These are phyloP conservation scores for Glaciozyma martinii DNA, from an alignment of 768 basidiomycete species.

Conservation along the genomic window DNA sequence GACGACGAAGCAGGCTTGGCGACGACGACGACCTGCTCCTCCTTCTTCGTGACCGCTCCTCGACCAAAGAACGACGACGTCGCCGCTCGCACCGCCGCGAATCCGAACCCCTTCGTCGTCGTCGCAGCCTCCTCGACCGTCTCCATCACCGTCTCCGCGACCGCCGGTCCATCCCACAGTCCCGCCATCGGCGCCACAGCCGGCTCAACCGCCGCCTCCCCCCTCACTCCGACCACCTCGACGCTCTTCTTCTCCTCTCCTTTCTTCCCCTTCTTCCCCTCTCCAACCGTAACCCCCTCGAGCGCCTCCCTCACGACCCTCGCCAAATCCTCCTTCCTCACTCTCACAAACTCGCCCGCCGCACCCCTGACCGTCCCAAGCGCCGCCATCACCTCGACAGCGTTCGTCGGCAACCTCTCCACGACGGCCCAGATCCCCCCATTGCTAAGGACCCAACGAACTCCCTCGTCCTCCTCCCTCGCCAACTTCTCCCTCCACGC, in stretches of 20 bases:
- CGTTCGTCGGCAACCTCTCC: conserved; percentile 47
- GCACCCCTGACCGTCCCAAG: conserved; percentile 12
- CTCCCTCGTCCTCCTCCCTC: conserved; percentile 77
- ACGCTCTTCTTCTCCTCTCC: neutral
- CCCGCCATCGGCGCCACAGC: conserved; percentile 9
- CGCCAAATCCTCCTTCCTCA: conserved; percentile 21
- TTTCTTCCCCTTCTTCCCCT: neutral
- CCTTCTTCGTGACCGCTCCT: neutral
- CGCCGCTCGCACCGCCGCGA: neutral
- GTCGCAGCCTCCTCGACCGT: conserved; percentile 14
- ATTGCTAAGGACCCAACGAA: conserved; percentile 45
- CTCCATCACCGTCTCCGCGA: conserved; percentile 1
- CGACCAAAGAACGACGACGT: conserved; percentile 6
- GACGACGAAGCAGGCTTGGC: neutral
- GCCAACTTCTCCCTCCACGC: conserved; percentile 73
- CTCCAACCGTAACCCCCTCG: conserved; percentile 13
- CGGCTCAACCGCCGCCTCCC: conserved; percentile 15
- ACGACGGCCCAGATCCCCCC: conserved; percentile 52
- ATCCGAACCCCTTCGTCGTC: neutral
- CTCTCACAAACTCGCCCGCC: conserved; percentile 23
- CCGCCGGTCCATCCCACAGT: conserved; percentile 8
- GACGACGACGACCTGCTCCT: neutral
- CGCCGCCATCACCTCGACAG: conserved; percentile 47
- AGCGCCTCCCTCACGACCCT: conserved; percentile 46
- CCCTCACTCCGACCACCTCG: neutral